Base-by-base conservation (phyloP, 2,329 filamentous ascomycete genomes). In the Colletotrichum sublineola region DNA sequence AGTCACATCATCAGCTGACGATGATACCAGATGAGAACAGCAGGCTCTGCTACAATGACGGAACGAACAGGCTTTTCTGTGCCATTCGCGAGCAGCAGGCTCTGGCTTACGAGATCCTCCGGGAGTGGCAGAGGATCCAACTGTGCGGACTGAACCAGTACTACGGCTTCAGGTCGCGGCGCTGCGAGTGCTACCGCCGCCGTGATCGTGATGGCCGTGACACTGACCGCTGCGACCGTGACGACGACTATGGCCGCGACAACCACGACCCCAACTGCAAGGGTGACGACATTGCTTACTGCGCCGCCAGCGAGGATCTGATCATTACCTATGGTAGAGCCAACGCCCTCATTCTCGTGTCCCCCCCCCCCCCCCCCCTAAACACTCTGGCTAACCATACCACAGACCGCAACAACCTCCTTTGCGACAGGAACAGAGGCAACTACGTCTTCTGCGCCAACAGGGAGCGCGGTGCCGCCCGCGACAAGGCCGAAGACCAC, bases 371-470 rank as follows among this genome's bases (percentile, higher is more conserved):
- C 24, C 24, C 24, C 24, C 1, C 24, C 24, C 7, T n/a, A 12
- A 12, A 12, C 11, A 4, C 20, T 31, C 42, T 55, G 24, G 18
- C 52, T 69, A 46, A 69, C 14, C 20, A 7, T 46, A 7, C 8
- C 2, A 24, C 46, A 72, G 70, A 72, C 14, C 66, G 70, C 5
- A 38, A 53, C 5, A 69, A 69, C 36, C 15, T 55, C 3, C 24
- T 69, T 14, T 72, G 70, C 66, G 53, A 42, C 18, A 63, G 60
- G 18, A 40, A 62, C 60, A 11, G 14, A 4, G 70, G 66, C 31
- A 72, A 69, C 40, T 72, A 72, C 4, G 70, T 72, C 46, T 72
- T 72, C 55, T 72, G 70, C 33, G 70, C 70, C 60, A 38, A 33
- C 33, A 46, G 53, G 8, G 66, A 72, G 55, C 70, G 58, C 20